Evolutionary conservation across 495 filamentous ascomycete species (phyloP).

Genomic region (Schizothecium vesticola): DNA sequence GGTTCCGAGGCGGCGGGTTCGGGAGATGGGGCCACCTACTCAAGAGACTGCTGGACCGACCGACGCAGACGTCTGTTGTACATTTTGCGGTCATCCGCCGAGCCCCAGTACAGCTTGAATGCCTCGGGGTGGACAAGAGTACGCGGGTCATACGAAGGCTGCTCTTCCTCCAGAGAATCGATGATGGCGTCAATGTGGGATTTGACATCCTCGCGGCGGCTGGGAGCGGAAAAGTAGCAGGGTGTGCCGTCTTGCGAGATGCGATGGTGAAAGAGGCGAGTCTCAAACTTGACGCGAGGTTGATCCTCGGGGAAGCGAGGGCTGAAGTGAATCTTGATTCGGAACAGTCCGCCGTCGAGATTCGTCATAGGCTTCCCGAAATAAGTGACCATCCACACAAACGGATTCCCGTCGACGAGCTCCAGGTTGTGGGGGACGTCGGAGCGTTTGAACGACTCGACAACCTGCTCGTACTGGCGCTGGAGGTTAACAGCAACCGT

Average conservation of each 20-base stretch:
- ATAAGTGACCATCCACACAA: conserved; percentile 63
- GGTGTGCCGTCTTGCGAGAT: conserved; percentile 71
- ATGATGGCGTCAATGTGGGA: conserved; percentile 85
- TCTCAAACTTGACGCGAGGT: conserved; percentile 76
- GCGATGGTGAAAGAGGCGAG: conserved; percentile 81
- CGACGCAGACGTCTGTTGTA: conserved; percentile 77
- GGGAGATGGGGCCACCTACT: conserved; percentile 28
- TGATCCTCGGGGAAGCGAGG: conserved; percentile 90
- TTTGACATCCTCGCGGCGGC: conserved; percentile 68
- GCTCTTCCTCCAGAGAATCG: conserved; percentile 75
- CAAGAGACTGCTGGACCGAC: conserved; percentile 52
- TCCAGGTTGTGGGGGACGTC: conserved; percentile 67
- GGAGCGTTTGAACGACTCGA: conserved; percentile 63
- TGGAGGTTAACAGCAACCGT: conserved; percentile 75
- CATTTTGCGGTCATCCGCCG: conserved; percentile 65
- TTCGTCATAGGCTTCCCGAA: conserved; percentile 92
- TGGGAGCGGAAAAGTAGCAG: conserved; percentile 66
- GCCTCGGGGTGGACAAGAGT: conserved; percentile 86
- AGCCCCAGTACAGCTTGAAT: conserved; percentile 82
- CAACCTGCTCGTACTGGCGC: conserved; percentile 79
- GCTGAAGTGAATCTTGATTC: conserved; percentile 73
- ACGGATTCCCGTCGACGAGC: conserved; percentile 67
- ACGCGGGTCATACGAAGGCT: conserved; percentile 83
- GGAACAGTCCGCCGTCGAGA: conserved; percentile 86
- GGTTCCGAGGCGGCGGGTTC: not conserved